Percentiles rank a stretch among this genome's conserved stretches.
Evolutionary conservation across 2,329 filamentous ascomycete genomes (phyloP).

Genomic region (Neoascochyta sp.): DNA sequence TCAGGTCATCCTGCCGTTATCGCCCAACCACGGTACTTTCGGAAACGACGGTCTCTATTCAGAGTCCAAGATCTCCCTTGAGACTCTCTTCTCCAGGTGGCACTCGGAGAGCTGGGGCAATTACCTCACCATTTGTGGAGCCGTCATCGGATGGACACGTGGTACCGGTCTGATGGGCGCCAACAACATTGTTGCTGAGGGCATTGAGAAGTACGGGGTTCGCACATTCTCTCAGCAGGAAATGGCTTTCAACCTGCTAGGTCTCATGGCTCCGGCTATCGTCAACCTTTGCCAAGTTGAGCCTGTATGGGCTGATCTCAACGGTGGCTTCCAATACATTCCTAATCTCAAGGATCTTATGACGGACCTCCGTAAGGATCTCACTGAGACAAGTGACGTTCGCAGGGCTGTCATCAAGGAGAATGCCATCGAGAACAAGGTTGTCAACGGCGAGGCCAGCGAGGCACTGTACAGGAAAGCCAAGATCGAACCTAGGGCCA

Average conservation of each 20-base stretch:
- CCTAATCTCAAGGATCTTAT: slow-evolving; percentile 92
- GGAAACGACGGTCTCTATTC: slow-evolving; percentile 97
- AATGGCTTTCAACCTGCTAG: slow-evolving; percentile 98
- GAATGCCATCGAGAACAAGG: slow-evolving; percentile 92
- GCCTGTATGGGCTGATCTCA: slow-evolving; percentile 94
- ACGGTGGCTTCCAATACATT: slow-evolving; percentile 96
- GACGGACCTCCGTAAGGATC: slow-evolving; percentile 88
- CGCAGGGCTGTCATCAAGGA: slow-evolving; percentile 93
- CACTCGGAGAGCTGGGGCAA: slow-evolving; percentile 95
- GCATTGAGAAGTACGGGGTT: slow-evolving; percentile 92
- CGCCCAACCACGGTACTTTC: slow-evolving; percentile 97
- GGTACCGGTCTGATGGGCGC: slow-evolving; percentile 96
- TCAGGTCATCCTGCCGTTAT: slow-evolving; percentile 92
- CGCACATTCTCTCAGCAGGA: slow-evolving; percentile 98
- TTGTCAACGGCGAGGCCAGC: slow-evolving; percentile 89
- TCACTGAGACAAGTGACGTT: slow-evolving; percentile 92
- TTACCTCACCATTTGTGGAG: slow-evolving; percentile 97
- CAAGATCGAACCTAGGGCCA: slow-evolving; percentile 86
- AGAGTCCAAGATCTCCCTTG: slow-evolving; percentile 93
- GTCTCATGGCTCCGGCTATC: slow-evolving; percentile 89
- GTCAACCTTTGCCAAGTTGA: slow-evolving; percentile 94
- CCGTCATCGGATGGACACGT: slow-evolving; percentile 98
- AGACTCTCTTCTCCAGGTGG: slow-evolving; percentile 98
- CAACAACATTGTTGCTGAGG: slow-evolving; percentile 96
- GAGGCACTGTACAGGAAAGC: slow-evolving; percentile 95